These are phyloP conservation scores for Colletotrichum sp. DNA, from an alignment of 2,329 filamentous ascomycete species.

Conservation along the genomic window DNA sequence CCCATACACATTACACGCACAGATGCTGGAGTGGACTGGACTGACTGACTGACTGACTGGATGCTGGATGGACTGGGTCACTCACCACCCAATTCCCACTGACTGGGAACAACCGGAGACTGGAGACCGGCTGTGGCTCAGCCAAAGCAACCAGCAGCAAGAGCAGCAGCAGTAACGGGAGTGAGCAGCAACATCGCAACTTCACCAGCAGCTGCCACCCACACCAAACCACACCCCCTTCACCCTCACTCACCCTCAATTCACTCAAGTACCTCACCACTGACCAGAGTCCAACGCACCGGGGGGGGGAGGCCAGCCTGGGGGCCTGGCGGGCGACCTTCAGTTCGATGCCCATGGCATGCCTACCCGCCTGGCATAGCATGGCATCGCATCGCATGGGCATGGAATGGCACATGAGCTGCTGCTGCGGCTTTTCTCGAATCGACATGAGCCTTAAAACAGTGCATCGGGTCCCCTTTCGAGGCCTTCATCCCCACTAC, in stretches of 20 bases:
- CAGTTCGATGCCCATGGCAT: slow-evolving; percentile 12
- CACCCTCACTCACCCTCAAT: not conserved
- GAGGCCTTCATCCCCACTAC: slow-evolving; percentile 41
- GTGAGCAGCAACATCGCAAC: not conserved
- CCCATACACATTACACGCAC: slow-evolving; percentile 13
- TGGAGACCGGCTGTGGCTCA: not conserved
- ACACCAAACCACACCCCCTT: not conserved
- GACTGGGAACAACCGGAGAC: not conserved
- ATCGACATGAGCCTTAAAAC: slow-evolving; percentile 35
- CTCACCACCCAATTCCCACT: not conserved
- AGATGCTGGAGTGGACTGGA: slow-evolving; percentile 8
- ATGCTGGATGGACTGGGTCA: not conserved
- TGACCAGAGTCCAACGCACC: not conserved
- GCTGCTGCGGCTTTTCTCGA: slow-evolving; percentile 39
- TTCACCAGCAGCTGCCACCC: not conserved
- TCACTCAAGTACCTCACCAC: not conserved
- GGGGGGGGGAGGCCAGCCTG: not conserved
- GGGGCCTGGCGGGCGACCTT: not conserved
- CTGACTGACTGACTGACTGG: not conserved
- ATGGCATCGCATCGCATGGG: slow-evolving; percentile 31
- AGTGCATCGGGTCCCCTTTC: slow-evolving; percentile 33
- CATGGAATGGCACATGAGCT: slow-evolving; percentile 33
- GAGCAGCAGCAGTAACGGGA: not conserved
- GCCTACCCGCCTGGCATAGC: slow-evolving; percentile 28
- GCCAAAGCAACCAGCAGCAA: not conserved